Percentiles rank a stretch among this genome's conserved stretches.
These are phyloP conservation scores for Aschersonia sp. DNA, from an alignment of 2,329 filamentous ascomycete genomes.

Conservation along the genomic window DNA sequence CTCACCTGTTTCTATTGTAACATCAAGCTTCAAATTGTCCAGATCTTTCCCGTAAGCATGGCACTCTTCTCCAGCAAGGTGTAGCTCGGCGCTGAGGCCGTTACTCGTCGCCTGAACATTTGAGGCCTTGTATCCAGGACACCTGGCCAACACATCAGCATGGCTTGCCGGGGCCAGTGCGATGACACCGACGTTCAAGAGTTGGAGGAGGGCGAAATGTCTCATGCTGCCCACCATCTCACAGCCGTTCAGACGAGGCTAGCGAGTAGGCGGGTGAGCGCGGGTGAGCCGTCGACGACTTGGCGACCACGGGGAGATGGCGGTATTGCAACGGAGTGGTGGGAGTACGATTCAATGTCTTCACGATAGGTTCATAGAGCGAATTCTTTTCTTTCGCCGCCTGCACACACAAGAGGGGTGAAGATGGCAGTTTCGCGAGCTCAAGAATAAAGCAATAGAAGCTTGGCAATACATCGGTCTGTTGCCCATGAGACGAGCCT, in stretches of 20 bases:
- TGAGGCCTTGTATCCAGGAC: constrained; percentile 54
- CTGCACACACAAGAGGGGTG: neutral
- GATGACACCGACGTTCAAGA: neutral
- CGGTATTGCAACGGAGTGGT: too few species aligned
- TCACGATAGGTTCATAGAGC: neutral
- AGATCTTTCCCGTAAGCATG: constrained; percentile 70
- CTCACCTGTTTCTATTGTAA: constrained; percentile 25
- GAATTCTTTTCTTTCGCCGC: neutral
- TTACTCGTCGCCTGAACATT: constrained; percentile 37
- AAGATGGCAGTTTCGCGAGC: neutral
- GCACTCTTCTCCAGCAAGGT: constrained; percentile 55
- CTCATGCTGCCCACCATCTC: neutral
- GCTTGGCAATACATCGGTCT: neutral
- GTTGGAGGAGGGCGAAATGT: neutral
- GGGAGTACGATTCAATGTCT: too few species aligned
- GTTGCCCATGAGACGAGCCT: neutral
- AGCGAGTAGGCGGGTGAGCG: too few species aligned
- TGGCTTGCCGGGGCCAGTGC: neutral
- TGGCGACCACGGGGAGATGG: too few species aligned
- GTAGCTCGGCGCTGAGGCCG: constrained; percentile 55
- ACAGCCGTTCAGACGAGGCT: too few species aligned
- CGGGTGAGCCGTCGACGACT: too few species aligned
- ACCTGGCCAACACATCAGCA: constrained; percentile 23
- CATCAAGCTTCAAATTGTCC: constrained; percentile 47
- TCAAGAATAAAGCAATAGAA: neutral